These are phyloP conservation scores for Prunus salicina DNA, from an alignment of 306 rosid genomes.

Conservation along the genomic window DNA sequence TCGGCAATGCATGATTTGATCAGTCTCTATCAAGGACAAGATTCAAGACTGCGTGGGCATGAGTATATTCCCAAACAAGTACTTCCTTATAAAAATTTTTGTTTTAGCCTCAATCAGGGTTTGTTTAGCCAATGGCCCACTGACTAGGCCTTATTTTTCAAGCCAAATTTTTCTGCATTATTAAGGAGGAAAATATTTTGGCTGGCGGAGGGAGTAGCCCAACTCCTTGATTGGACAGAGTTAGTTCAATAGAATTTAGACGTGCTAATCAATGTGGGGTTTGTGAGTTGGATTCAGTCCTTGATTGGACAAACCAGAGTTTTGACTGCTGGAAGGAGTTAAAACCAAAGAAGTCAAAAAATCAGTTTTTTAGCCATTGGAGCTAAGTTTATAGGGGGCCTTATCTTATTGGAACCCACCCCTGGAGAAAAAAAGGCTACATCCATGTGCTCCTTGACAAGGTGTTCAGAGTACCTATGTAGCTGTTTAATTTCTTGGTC, in stretches of 20 bases:
- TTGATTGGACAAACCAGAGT: background rate
- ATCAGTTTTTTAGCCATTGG: background rate
- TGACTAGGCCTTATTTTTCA: too few species aligned
- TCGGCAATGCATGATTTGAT: constrained; percentile 7
- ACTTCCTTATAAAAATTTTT: background rate
- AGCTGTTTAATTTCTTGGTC: background rate
- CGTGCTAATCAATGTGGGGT: background rate
- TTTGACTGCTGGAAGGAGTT: background rate
- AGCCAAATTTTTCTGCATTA: background rate
- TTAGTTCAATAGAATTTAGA: background rate
- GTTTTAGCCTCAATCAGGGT: background rate
- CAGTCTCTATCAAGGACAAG: constrained; percentile 28
- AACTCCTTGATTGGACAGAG: background rate
- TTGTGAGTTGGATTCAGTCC: background rate
- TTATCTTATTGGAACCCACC: constrained; percentile 16
- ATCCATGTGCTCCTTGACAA: constrained; percentile 11
- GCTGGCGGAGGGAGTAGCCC: too few species aligned
- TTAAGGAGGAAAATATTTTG: background rate
- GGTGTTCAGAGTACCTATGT: background rate
- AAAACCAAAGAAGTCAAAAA: background rate
- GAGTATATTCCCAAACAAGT: background rate
- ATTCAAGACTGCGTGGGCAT: background rate
- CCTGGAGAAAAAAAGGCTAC: background rate
- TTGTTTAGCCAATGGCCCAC: background rate
- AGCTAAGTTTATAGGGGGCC: background rate